Base-by-base conservation (phyloP, 2,329 filamentous ascomycete genomes). In the Aspergillus sp. region DNA sequence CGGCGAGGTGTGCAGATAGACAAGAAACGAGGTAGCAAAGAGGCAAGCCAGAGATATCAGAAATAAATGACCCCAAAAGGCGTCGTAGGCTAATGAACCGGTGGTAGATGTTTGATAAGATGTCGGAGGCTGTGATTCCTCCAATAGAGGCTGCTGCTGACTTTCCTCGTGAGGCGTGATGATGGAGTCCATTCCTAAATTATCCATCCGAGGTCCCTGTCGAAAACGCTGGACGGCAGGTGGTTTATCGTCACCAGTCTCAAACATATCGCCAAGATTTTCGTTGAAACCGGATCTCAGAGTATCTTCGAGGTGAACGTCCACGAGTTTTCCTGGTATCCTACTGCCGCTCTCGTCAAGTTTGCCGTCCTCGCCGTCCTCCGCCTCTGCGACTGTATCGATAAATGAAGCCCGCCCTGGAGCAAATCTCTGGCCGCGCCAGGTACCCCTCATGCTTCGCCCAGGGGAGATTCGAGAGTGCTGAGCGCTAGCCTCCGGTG, bases 61-160 rank as follows among this genome's bases (percentile, higher is more conserved):
- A 75, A 93, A 99, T 48, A 97, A 83, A 78, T 92, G 93, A 4
- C 91, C 92, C 84, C 95, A 99, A 79, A 98, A 96, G 5, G 89
- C 84, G 76, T 99, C 95, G 75, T 98, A 92, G 54, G 86, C 84
- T 62, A 92, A 92, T 23, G 91, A 85, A 71, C 93, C 81, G 11
- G 85, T 82, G 34, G 88, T 81, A 0, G 85, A 82, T 28, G 83
- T 82, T 51, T 85, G 86, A 19, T 82, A 84, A 34, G 85, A 84
- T 43, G 76, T 84, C 48, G 79, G 76, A 46, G 79, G 79, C 47
- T 79, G 79, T 25, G 80, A 79, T 54, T 80, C 72, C 49, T 79
- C 74, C 38, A 81, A 68, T 34, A 82, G 25, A 28, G 25, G 69
- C 2, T 79, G 75, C 58, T 84, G 83, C 61, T 83, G 80, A 64